Conservation (phyloP, 1,139 yeast species). For the Debaryomyces sp. region DNA sequence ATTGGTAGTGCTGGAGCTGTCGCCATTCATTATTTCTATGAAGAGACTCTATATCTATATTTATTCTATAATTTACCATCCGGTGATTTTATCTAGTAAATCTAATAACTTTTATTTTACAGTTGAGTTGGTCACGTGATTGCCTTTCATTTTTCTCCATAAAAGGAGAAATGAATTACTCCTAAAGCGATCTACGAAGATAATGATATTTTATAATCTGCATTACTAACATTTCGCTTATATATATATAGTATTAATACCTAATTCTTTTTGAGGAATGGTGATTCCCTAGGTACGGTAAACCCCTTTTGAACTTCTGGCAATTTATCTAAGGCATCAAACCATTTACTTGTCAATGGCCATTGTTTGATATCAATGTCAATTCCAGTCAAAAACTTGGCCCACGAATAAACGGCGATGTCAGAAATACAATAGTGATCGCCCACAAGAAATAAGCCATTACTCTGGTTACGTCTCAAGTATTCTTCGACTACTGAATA, state of each 20-base stretch:
- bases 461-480: constrained; percentile 37
- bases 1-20: not conserved
- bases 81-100: not conserved
- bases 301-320: constrained; percentile 43
- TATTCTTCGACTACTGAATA: constrained; percentile 55
- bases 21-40: not conserved
- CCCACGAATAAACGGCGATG: constrained; percentile 48
- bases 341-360: constrained; percentile 50
- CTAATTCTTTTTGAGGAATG: not conserved
- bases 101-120: not conserved
- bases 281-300: constrained; percentile 4
- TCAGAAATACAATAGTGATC: constrained; percentile 59
- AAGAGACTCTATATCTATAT: not conserved
- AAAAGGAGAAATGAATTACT: not conserved
- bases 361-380: constrained; percentile 43
- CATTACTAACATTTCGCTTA: too few relatives aligned
- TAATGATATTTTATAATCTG: too few relatives aligned
- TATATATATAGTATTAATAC: not conserved
- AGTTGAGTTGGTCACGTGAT: constrained; percentile 1
- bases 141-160: not conserved
- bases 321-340: constrained; percentile 34
- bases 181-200: not conserved
- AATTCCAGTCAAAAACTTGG: constrained; percentile 15
- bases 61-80: not conserved
- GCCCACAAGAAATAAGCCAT: constrained; percentile 58